Base-by-base conservation (phyloP, 1,284 basidiomycete species). In the Phylloporus gajari region DNA sequence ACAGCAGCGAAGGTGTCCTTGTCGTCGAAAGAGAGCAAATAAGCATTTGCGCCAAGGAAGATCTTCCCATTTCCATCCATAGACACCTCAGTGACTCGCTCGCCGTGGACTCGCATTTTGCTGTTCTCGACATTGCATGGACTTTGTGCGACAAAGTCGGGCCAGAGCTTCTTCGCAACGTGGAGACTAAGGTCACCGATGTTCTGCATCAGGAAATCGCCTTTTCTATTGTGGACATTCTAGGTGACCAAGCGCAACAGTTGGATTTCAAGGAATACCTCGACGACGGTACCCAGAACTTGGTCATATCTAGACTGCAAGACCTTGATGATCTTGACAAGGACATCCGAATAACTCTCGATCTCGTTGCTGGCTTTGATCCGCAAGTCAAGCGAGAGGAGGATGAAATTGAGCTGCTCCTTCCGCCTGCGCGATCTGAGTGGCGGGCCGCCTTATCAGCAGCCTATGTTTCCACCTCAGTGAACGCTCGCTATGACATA, bases 21-120 rank as follows among this genome's bases (percentile, higher is more conserved):
- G 83, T 96, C 35, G 84, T 95, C 21, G 93, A 96, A 81, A 88
- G 95, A 69, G 94, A 97, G 80, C 91, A 96, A 30, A 85, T 93
- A 19, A 90, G 91, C 3, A 84, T 86, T 9, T 82, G 94, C 35
- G 88, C 92, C 5, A 83, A 84, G 23, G 91, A 94, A 78, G 94
- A 97, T 79, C 82, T 91, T 59, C 87, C 93, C 25, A 86, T 96
- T 38, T 85, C 86, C 46, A 81, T 93, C 44, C 88, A 90, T 58
- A 84, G 88, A 65, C 82, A 81, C 71, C 83, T 91, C 61, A 80
- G 83, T 40, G 79, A 83, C 64, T 85, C 83, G 44, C 81, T 86
- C 42, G 79, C 82, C 13, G 78, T 88, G 53, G 90, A 91, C 63
- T 75, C 86, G 19, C 85, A 88, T 73, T 89, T 90, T 75, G 79